Evolutionary conservation across 495 filamentous ascomycete species (phyloP).

Genomic region (Ramalina intermedia): DNA sequence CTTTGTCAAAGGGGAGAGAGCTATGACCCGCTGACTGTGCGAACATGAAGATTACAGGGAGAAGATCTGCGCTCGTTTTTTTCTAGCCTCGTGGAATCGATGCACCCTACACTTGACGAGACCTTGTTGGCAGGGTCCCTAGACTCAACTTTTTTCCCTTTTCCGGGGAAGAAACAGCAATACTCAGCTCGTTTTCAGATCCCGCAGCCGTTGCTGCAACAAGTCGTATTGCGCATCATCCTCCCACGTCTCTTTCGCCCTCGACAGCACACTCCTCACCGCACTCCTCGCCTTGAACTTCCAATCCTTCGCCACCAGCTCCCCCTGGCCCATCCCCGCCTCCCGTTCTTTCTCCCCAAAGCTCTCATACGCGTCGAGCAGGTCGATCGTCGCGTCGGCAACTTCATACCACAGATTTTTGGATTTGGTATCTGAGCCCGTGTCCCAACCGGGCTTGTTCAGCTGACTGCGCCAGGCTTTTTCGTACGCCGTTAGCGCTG

Average conservation of each 20-base stretch:
- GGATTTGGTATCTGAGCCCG: slow-evolving; percentile 26
- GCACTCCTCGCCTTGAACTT: slow-evolving; percentile 77
- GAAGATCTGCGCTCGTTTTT: too few relatives aligned
- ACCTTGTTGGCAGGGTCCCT: too few relatives aligned
- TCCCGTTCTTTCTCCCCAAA: slow-evolving; percentile 28
- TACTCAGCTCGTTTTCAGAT: slow-evolving; percentile 28
- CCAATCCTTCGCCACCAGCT: slow-evolving; percentile 47
- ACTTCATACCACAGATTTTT: slow-evolving; percentile 34
- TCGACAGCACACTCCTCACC: slow-evolving; percentile 63
- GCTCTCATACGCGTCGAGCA: slow-evolving; percentile 37
- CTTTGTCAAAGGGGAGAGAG: too few relatives aligned
- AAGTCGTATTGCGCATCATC: slow-evolving; percentile 53
- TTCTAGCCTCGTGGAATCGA: too few relatives aligned
- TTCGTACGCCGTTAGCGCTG: slow-evolving; percentile 70
- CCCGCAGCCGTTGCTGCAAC: slow-evolving; percentile 45
- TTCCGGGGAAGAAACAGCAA: too few relatives aligned
- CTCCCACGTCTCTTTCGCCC: slow-evolving; percentile 74
- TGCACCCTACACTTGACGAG: too few relatives aligned
- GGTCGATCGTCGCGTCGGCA: slow-evolving; percentile 31
- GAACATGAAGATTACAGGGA: too few relatives aligned
- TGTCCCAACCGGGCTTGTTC: slow-evolving; percentile 26
- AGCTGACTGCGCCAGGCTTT: slow-evolving; percentile 66
- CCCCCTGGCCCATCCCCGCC: slow-evolving; percentile 19
- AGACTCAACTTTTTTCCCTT: too few relatives aligned
- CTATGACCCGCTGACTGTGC: too few relatives aligned